Evolutionary conservation across 2,329 filamentous ascomycete species (phyloP).

Genomic region (Beauveria sp.): DNA sequence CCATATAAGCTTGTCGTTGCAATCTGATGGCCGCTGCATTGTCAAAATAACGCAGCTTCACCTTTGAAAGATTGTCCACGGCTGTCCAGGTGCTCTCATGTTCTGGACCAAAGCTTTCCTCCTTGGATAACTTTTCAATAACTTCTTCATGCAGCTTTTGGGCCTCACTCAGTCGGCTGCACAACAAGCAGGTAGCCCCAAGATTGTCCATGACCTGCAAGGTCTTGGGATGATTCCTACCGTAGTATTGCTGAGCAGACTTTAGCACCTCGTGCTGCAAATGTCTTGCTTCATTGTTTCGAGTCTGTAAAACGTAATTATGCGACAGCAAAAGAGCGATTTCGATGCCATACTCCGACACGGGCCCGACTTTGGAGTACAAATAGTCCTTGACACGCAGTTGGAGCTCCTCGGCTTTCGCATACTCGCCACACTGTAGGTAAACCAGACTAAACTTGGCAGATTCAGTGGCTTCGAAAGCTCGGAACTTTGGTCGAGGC

Average conservation of each 20-base stretch:
- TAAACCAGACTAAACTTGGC: slow-evolving; percentile 4
- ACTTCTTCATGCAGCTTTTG: not conserved
- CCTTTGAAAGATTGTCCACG: not conserved
- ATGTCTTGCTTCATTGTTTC: not conserved
- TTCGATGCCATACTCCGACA: not conserved
- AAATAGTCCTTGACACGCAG: not conserved
- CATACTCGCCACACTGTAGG: not conserved
- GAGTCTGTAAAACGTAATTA: slow-evolving; percentile 2
- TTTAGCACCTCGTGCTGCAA: not conserved
- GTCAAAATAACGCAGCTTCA: not conserved
- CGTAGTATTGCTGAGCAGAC: not conserved
- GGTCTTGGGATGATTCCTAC: not conserved
- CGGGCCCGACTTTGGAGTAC: not conserved
- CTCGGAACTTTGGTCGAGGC: not conserved
- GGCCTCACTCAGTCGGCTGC: not conserved
- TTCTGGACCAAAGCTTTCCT: not conserved
- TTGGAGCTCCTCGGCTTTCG: not conserved
- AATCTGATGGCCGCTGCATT: not conserved
- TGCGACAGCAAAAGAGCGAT: not conserved
- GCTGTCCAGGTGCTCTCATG: not conserved
- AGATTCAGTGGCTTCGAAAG: not conserved
- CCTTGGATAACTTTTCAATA: not conserved
- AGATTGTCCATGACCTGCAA: slow-evolving; percentile 4
- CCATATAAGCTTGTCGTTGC: not conserved
- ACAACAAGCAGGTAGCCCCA: not conserved